Evolutionary conservation across 768 basidiomycete species (phyloP), one percentile per base, ranked within the genome.

Genomic region (Naganishia antarctica): DNA sequence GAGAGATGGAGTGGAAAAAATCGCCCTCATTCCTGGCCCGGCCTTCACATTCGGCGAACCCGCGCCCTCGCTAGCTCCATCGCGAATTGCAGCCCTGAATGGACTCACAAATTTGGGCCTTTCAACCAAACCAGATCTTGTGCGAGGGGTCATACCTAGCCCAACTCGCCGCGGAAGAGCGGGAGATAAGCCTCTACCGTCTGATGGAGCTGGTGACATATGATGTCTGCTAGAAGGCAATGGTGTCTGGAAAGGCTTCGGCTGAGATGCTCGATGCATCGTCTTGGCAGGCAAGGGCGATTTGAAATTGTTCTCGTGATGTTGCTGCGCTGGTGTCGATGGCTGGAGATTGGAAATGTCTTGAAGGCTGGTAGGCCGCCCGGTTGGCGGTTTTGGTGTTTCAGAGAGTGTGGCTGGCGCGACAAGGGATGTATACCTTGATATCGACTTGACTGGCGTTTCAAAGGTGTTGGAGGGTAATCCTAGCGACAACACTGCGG

Each of bases 51-150:
- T 26, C 11, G 16, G 57, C 28, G 21, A 41, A 45, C 63, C 53
- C 4, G 26, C 26, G 40, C 23, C 34, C 23, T 37, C 34, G n/a
- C 53, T 13, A 21, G 15, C n/a, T 18, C 40, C 53, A 57, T 57
- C 53, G 4, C 11, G 32, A 37, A n/a, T 26, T 26, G 53, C n/a
- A 6, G 21, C 25, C 40, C 71, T 74, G 69, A 77, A 77, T 1
- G 76, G 76, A 4, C 72, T 73, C 9, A 50, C 44, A 40, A 75
- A 77, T 7, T 60, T 63, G 23, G 60, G 61, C 28, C 60, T 67
- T 32, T 66, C 68, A 34, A 53, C 60, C 44, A 46, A 41, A 2
- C 57, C 48, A 5, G 62, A 57, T 43, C 59, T 59, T 16, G 67
- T 44, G 1, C 63, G 58, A 4, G 74, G 70, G 6, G 72, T 71